Evolutionary conservation across 257 asterid species (phyloP), one percentile per base, ranked within the genome.

Genomic region (Knoxia roxburghii): DNA sequence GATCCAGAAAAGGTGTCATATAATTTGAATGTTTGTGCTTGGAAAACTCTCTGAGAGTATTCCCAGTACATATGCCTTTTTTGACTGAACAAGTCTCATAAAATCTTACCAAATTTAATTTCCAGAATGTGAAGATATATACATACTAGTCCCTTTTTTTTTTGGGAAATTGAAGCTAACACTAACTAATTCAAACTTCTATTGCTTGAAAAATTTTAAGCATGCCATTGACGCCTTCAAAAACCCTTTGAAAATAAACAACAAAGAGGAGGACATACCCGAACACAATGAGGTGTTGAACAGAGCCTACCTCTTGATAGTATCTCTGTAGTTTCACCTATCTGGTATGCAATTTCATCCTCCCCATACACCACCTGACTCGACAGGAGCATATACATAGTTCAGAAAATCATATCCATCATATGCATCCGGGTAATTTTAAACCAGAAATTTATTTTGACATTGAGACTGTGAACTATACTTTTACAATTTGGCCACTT

Each of bases 271-370:
- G 51, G 66, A 61, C 64, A 15, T 88, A 90, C 97, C 91, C 69
- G 87, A 61, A 91, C 98, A 35, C 96, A 91, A 76, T 91, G 98
- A 29, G 98, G 98, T 51, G 98, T 91, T 23, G 98, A 96, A 50
- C 98, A 91, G 49, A 91, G 90, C 82, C 53, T 86, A 50, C 98
- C 96, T 73, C 90, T 69, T 63, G 98, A 91, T 73, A 91, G 65
- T 75, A 91, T 84, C 86, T 91, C 96, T 18, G 98, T 91, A 43
- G 94, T 91, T 80, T 91, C 96, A 70, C 98, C 96, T 63, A 91
- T 83, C 73, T 91, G 98, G 78, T 89, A 91, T 62, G 96, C 96
- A 76, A 91, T 87, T 74, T 89, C 95, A 72, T 83, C 87, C 78
- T 85, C 89, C 73, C 96, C 98, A 76, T 79, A 91, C 73, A 80